phyloP scores from a whole-genome alignment of 257 asterid genomes.

The Nicotiana knightiana region DNA sequence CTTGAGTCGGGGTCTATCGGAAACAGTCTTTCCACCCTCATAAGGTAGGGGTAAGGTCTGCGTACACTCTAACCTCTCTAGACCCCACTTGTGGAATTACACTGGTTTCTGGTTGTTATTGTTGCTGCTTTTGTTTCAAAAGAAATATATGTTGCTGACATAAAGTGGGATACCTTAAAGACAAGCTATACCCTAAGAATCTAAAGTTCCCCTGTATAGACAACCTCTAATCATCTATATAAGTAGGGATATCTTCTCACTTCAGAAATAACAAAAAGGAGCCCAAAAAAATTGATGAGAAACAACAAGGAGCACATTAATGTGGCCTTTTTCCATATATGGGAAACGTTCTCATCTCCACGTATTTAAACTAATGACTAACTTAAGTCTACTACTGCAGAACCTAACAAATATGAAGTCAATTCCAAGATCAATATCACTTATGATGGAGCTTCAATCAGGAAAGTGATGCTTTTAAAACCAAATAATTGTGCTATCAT shows the following conservation, averaged over 20 bases:
- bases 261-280: neutral
- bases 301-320: neutral
- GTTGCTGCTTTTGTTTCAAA: neutral
- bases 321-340: neutral
- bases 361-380: neutral
- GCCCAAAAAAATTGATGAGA: too few species aligned
- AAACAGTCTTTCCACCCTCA: too few species aligned
- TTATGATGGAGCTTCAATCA: neutral
- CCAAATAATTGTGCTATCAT: neutral
- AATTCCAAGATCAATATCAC: neutral
- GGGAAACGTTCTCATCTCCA: neutral
- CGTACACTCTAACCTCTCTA: too few species aligned
- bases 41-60: too few species aligned
- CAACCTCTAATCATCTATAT: neutral
- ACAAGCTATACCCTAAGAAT: neutral
- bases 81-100: too few species aligned
- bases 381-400: slow-evolving; percentile 1
- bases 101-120: too few species aligned
- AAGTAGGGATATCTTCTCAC: neutral
- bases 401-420: neutral
- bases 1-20: too few species aligned
- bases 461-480: slow-evolving; percentile 2
- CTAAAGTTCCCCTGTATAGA: neutral
- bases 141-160: neutral
- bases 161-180: neutral